A percentile compares a stretch with the other conserved stretches of the same genome.
Evolutionary conservation across 305 asterid species (phyloP).

Genomic region (Solanum hybrid): DNA sequence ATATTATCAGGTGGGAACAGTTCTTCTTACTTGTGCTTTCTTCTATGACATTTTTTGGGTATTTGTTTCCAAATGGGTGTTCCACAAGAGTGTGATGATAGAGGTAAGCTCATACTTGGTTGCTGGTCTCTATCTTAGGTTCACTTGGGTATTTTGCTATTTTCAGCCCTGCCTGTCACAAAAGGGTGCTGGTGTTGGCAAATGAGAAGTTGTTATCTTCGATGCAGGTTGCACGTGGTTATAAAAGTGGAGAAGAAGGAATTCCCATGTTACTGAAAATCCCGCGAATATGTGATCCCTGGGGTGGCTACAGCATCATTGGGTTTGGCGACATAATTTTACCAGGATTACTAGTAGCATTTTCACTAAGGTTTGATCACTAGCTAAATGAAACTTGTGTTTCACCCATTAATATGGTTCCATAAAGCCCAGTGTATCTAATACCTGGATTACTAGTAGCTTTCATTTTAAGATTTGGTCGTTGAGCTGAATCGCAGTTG

Average conservation of each 20-base stretch:
- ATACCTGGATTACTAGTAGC: background rate
- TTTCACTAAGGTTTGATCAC: constrained; percentile 62
- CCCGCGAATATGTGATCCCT: constrained; percentile 92
- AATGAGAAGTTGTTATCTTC: background rate
- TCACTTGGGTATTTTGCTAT: background rate
- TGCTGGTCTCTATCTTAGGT: background rate
- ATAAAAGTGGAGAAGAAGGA: constrained; percentile 94
- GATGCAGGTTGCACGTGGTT: constrained; percentile 88
- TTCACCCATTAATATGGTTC: background rate
- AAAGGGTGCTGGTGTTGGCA: background rate
- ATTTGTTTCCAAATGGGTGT: constrained; percentile 72
- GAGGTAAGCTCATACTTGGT: constrained; percentile 42
- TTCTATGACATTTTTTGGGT: constrained; percentile 95
- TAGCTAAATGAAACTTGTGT: background rate
- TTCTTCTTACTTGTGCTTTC: constrained; percentile 80
- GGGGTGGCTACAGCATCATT: constrained; percentile 98
- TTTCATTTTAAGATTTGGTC: background rate
- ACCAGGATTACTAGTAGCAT: constrained; percentile 80
- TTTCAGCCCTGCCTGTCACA: background rate
- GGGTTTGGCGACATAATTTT: constrained; percentile 95
- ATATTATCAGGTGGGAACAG: constrained; percentile 79
- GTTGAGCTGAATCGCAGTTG: background rate
- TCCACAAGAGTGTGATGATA: constrained; percentile 94
- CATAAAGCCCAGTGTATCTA: background rate
- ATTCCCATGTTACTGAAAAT: constrained; percentile 92